Percentiles rank a stretch among this genome's conserved stretches.
Conservation (phyloP, 768 basidiomycete species). For the Neoboletus brunneissimus region DNA sequence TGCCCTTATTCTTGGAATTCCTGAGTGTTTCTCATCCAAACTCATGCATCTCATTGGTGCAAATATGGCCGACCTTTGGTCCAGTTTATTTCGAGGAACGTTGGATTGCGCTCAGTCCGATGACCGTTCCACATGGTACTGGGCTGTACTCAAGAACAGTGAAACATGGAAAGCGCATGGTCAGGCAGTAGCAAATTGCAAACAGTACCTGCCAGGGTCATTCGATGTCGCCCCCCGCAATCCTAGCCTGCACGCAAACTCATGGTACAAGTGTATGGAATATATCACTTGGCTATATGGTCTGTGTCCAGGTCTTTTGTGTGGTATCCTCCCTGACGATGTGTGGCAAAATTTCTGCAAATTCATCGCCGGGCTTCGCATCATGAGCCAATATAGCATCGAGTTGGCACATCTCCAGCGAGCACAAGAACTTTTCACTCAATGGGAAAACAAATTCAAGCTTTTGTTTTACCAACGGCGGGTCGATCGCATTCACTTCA, state of each 20-base stretch:
- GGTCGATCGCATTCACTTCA: background rate
- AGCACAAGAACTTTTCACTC: background rate
- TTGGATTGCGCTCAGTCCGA: background rate
- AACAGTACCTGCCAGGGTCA: background rate
- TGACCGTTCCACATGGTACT: background rate
- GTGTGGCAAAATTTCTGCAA: background rate
- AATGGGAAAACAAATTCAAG: background rate
- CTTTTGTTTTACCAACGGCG: background rate
- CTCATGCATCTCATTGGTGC: background rate
- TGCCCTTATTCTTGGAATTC: background rate
- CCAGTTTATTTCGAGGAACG: background rate
- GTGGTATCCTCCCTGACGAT: no score
- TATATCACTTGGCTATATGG: no score
- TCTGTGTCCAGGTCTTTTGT: no score
- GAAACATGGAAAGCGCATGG: background rate
- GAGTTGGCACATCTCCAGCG: fast-evolving
- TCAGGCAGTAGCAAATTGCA: background rate
- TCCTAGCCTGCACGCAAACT: background rate
- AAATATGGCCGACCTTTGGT: background rate
- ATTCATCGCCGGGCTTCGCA: background rate
- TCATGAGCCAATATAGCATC: background rate
- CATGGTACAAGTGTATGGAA: no score
- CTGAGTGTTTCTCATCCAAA: background rate
- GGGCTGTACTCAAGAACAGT: background rate
- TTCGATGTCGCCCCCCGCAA: background rate